Evolutionary conservation across 2,329 filamentous ascomycete species (phyloP), one percentile per base, ranked within the genome.

Genomic region (Xenosphaeropsis pyriputrescens): DNA sequence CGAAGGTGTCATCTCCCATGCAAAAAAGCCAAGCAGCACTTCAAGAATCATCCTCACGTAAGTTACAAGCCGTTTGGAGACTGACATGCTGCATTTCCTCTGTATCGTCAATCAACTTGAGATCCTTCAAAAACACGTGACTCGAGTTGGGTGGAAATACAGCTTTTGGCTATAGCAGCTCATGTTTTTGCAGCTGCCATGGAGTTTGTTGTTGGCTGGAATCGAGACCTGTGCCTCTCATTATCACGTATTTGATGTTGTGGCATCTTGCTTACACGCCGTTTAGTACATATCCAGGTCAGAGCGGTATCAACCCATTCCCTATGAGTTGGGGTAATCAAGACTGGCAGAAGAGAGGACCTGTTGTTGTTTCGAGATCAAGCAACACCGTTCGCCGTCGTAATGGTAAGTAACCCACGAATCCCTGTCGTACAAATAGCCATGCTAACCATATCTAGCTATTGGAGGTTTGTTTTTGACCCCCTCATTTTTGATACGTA

Each of bases 261-360:
- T 26, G 8, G 12, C 22, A 26, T 26, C 12, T 19, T 5, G 22
- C 22, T 26, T 3, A 26, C 22, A 9, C 5, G 8, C 3, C 8
- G 22, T 26, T 26, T 43, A 75, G 71, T 36, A 94, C 88, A 5
- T 95, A 96, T 59, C 89, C 89, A 18, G 86, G 85, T 49, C 89
- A 95, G 61, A 85, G 84, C 47, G 89, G 89, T 44, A 89, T 96
- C 58, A 84, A 93, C 46, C 88, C 89, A n/a, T 64, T 95, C 37
- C 74, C 77, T 16, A 75, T 96, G 68, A 70, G 82, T 48, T 96
- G 89, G 89, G 89, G 89, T 36, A 75, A 85, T 39, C 62, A 71
- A 39, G 83, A 93, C 55, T 75, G 84, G 30, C 58, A 68, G 41
- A 66, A 76, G 50, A 75, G 89, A 58, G 91, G 89, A 2, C 89